Evolutionary conservation across 176 grass and related monocot genomes (phyloP), one percentile per base, ranked within the genome.

Genomic region (Elaeis guineensis): DNA sequence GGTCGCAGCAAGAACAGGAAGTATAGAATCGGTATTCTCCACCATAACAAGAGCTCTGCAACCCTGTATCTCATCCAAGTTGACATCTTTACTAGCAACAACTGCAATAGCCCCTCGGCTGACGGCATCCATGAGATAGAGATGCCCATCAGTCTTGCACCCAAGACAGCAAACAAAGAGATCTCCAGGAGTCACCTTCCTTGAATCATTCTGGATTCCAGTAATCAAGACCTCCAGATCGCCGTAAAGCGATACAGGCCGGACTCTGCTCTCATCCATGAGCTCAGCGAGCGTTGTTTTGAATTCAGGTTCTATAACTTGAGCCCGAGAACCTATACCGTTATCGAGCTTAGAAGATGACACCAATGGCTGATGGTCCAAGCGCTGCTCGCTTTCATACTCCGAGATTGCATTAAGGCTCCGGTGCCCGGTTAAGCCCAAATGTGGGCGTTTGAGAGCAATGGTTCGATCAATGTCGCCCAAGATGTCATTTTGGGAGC

Each of bases 201-300:
- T 79, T 32, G 77, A 74, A 61, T 87, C 91, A 26, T 77, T 50
- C 55, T 90, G 83, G 64, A 90, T 72, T 61, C 91, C 91, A 17
- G 62, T 57, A 52, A 96, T 85, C 18, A 75, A 71, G 35, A 90
- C 83, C 39, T 96, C 91, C 71, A 72, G 82, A 66, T 96, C 91
- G 51, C 91, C 91, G 0, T 85, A 80, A 60, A 95, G 80, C 0
- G 86, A 82, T 18, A 95, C 77, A 7, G 91, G 91, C 5, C 87
- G 83, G 21, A 96, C 78, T 75, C 76, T 90, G 75, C 91, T 96
- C 75, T 90, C 91, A 30, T 96, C 91, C 21, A 96, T 80, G 63
- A 96, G 86, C 62, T 96, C 86, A 0, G 91, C 91, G 22, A 96
- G 75, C 23, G 83, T 96, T 86, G 90, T 90, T 32, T 78, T 85